Percentiles rank a stretch among this genome's conserved stretches.
phyloP scores from a whole-genome alignment of 768 basidiomycete species.

The Mycena albidolilacea region DNA sequence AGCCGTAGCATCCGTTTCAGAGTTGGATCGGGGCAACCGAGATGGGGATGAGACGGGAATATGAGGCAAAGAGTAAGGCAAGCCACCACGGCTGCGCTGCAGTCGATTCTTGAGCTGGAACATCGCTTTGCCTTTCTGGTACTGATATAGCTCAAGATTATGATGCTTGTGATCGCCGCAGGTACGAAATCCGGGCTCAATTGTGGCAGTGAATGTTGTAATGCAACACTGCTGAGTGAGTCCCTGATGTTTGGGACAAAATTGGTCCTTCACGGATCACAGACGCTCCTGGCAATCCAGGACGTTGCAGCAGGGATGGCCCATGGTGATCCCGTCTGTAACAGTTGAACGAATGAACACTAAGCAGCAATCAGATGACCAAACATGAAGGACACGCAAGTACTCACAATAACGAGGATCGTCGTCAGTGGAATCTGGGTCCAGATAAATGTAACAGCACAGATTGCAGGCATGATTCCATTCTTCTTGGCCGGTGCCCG shows the following conservation, averaged over 20 bases:
- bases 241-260: too few relatives aligned
- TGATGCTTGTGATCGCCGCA: too few relatives aligned
- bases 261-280: slow-evolving; percentile 16
- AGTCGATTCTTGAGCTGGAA: slow-evolving; percentile 14
- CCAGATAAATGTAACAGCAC: slow-evolving; percentile 41
- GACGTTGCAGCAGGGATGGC: too few relatives aligned
- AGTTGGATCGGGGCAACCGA: background rate
- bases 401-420: slow-evolving; percentile 28
- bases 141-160: too few relatives aligned
- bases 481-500: slow-evolving; percentile 46
- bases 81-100: background rate
- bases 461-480: slow-evolving; percentile 50
- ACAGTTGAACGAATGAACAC: slow-evolving; percentile 19
- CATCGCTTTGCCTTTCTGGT: slow-evolving; percentile 13
- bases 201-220: too few relatives aligned
- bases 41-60: background rate
- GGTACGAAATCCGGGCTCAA: too few relatives aligned
- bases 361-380: slow-evolving; percentile 7
- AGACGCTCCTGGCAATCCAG: slow-evolving; percentile 17
- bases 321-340: slow-evolving; percentile 23
- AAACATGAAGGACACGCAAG: slow-evolving; percentile 7
- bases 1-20: background rate
- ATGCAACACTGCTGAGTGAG: too few relatives aligned
- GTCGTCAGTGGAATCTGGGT: slow-evolving; percentile 21
- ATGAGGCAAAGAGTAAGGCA: background rate